Percentiles rank a stretch among this genome's conserved stretches.
phyloP scores from a whole-genome alignment of 2,329 filamentous ascomycete genomes.

The Botryotinia calthae region DNA sequence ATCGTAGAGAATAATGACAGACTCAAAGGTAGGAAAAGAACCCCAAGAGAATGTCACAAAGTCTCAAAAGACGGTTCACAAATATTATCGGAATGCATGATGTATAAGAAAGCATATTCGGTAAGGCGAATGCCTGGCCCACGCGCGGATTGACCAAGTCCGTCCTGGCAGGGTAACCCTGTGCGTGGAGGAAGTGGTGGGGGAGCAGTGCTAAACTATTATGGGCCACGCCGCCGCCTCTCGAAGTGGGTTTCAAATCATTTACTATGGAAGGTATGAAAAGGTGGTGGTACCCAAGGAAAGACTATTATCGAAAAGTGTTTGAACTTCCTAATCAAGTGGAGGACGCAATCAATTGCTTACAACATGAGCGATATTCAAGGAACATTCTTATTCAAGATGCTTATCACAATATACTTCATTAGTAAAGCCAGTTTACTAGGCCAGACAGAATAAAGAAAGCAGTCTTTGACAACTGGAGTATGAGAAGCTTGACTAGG shows the following conservation, averaged over 20 bases:
- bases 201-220: slow-evolving; percentile 20
- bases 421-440: slow-evolving; percentile 6
- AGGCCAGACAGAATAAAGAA: slow-evolving; percentile 15
- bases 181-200: slow-evolving; percentile 15
- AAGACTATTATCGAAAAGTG: background rate
- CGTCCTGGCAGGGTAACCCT: slow-evolving; percentile 24
- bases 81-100: slow-evolving; percentile 35
- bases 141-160: slow-evolving; percentile 32
- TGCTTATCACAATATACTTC: background rate
- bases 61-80: slow-evolving; percentile 25
- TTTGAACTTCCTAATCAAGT: background rate
- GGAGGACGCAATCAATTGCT: slow-evolving; percentile 13
- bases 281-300: background rate
- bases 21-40: slow-evolving; percentile 28
- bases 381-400: background rate
- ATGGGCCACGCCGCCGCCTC: slow-evolving; percentile 24
- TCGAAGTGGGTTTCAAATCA: slow-evolving; percentile 28
- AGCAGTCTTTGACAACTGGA: slow-evolving; percentile 21
- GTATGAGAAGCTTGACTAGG: slow-evolving; percentile 32
- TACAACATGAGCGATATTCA: background rate
- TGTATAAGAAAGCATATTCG: slow-evolving; percentile 35
- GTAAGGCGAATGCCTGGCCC: slow-evolving; percentile 27
- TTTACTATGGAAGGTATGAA: slow-evolving; percentile 15
- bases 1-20: slow-evolving; percentile 33
- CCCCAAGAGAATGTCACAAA: slow-evolving; percentile 30